A percentile compares a stretch with the other conserved stretches of the same genome.
Conservation (phyloP, 2,329 filamentous ascomycete genomes). For the Colletotrichum karsti region DNA sequence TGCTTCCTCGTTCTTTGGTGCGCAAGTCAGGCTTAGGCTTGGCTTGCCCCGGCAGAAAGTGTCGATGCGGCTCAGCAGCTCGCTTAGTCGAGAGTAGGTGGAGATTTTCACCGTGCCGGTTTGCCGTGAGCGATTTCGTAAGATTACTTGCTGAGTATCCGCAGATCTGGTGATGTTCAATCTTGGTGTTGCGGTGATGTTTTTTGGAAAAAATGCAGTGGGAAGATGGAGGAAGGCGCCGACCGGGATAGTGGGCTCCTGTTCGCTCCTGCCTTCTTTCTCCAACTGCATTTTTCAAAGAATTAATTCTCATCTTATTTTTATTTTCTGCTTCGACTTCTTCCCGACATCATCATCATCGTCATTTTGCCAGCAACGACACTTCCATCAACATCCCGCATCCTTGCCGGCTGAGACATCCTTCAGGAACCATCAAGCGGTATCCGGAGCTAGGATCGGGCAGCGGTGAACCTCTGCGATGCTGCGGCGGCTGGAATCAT, state of each 20-base stretch:
- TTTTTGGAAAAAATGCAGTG: neutral
- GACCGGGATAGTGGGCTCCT: neutral
- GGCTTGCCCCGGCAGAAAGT: neutral
- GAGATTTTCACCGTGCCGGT: neutral
- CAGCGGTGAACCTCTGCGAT: neutral
- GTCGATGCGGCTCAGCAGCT: neutral
- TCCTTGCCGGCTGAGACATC: neutral
- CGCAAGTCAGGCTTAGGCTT: neutral
- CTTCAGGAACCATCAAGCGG: neutral
- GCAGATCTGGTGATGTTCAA: neutral
- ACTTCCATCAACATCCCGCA: neutral
- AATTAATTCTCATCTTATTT: too few relatives aligned
- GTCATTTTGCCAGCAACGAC: neutral
- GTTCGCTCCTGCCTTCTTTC: neutral
- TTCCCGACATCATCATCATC: neutral
- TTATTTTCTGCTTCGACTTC: neutral
- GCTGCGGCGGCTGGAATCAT: neutral
- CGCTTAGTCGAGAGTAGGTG: neutral
- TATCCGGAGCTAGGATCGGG: neutral
- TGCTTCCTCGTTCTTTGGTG: neutral
- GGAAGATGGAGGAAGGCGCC: neutral
- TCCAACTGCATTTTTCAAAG: neutral
- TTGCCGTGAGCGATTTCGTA: neutral
- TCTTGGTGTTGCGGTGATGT: too few relatives aligned
- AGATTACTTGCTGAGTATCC: neutral